phyloP scores from a whole-genome alignment of 257 asterid genomes.

The Nemophila menziesii region DNA sequence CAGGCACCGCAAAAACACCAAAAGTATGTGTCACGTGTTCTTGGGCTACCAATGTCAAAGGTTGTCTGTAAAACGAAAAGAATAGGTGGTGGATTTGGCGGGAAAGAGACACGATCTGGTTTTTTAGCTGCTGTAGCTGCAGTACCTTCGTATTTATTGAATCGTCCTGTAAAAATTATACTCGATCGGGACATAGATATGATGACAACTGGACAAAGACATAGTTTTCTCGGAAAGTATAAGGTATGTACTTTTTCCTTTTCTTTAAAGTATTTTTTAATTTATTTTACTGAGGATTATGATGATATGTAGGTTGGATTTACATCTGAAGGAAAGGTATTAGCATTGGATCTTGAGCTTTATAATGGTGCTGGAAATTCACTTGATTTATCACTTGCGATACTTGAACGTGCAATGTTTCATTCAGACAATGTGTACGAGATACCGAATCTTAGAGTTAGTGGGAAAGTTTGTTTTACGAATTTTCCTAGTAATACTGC shows the following conservation, averaged over 20 bases:
- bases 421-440: slow-evolving; percentile 86
- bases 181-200: slow-evolving; percentile 85
- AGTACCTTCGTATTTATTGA: slow-evolving; percentile 74
- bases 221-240: slow-evolving; percentile 87
- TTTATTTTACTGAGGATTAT: slow-evolving; percentile 2
- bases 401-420: slow-evolving; percentile 97
- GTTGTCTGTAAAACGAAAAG: slow-evolving; percentile 96
- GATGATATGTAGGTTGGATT: slow-evolving; percentile 70
- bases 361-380: slow-evolving; percentile 87
- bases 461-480: slow-evolving; percentile 83
- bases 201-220: slow-evolving; percentile 92
- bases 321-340: slow-evolving; percentile 68
- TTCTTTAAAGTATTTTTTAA: slow-evolving; percentile 2
- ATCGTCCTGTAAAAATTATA: slow-evolving; percentile 78
- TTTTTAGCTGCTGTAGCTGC: slow-evolving; percentile 71
- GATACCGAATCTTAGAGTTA: slow-evolving; percentile 69
- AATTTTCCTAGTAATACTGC: slow-evolving; percentile 96
- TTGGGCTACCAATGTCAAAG: slow-evolving; percentile 94
- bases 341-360: slow-evolving; percentile 81
- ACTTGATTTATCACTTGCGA: slow-evolving; percentile 76
- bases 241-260: slow-evolving; percentile 36
- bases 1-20: slow-evolving; percentile 95
- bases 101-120: slow-evolving; percentile 93
- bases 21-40: slow-evolving; percentile 71
- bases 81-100: slow-evolving; percentile 99